A percentile compares a stretch with the other conserved stretches of the same genome.
phyloP scores from a whole-genome alignment of 2,329 filamentous ascomycete species.

The Monosporascus sp. region DNA sequence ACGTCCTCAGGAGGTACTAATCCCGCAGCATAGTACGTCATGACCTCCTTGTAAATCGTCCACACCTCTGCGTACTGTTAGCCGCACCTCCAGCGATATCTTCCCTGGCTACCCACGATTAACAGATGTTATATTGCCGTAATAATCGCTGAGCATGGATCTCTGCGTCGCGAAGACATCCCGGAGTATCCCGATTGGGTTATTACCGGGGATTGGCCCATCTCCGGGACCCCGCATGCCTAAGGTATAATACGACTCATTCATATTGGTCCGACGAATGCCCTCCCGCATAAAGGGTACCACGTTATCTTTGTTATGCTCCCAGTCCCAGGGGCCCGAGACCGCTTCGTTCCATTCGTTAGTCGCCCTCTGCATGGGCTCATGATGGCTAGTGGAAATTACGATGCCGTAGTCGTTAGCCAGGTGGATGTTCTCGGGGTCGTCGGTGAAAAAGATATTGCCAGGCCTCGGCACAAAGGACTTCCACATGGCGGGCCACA shows the following conservation, averaged over 20 bases:
- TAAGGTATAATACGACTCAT: slow-evolving; percentile 54
- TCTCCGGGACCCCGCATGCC: slow-evolving; percentile 45
- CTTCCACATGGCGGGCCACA: slow-evolving; percentile 63
- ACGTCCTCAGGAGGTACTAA: slow-evolving; percentile 53
- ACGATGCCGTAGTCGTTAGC: slow-evolving; percentile 61
- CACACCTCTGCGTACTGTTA: slow-evolving; percentile 43
- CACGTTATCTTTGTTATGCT: slow-evolving; percentile 49
- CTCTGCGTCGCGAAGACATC: slow-evolving; percentile 52
- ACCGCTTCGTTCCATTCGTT: slow-evolving; percentile 38
- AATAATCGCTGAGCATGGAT: slow-evolving; percentile 45
- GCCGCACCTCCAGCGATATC: background rate
- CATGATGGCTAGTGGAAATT: slow-evolving; percentile 59
- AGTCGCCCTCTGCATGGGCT: slow-evolving; percentile 59
- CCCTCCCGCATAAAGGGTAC: slow-evolving; percentile 53
- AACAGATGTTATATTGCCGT: slow-evolving; percentile 38
- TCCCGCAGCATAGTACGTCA: slow-evolving; percentile 46
- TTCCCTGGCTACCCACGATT: slow-evolving; percentile 28
- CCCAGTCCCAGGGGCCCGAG: slow-evolving; percentile 55
- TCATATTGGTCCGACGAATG: slow-evolving; percentile 45
- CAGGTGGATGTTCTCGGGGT: slow-evolving; percentile 50
- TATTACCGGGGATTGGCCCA: slow-evolving; percentile 12
- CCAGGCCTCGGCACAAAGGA: slow-evolving; percentile 41
- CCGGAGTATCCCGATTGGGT: slow-evolving; percentile 23
- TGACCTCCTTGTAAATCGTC: slow-evolving; percentile 62
- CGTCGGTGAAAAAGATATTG: slow-evolving; percentile 58